Evolutionary conservation across 176 grass and related monocot species (phyloP).

Genomic region (Hordeum marinum): DNA sequence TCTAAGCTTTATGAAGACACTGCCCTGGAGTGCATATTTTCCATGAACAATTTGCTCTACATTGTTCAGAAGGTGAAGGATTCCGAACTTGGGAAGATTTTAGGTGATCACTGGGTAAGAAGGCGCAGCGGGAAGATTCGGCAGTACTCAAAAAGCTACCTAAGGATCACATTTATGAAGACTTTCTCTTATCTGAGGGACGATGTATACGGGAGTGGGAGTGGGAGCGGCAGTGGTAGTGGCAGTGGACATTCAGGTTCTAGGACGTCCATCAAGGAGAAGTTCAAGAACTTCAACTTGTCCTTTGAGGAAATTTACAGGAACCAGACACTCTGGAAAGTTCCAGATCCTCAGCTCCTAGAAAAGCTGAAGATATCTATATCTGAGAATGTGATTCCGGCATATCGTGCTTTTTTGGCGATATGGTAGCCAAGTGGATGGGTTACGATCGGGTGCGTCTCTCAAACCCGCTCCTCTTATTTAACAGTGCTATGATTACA

Average conservation of each 20-base stretch:
- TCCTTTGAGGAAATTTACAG: constrained; percentile 90
- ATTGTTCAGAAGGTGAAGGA: constrained; percentile 86
- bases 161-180: constrained; percentile 80
- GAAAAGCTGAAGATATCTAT: constrained; percentile 95
- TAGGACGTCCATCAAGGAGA: constrained; percentile 75
- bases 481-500: not conserved
- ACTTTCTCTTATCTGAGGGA: constrained; percentile 79
- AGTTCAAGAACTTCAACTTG: constrained; percentile 90
- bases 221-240: constrained; percentile 31
- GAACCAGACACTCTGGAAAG: constrained; percentile 85
- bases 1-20: constrained; percentile 92
- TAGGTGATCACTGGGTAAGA: constrained; percentile 83
- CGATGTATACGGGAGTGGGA: constrained; percentile 52
- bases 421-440: constrained; percentile 71
- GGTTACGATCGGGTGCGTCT: not conserved
- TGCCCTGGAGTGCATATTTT: constrained; percentile 77
- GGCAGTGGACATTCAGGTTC: constrained; percentile 71
- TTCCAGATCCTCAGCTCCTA: constrained; percentile 78
- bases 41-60: constrained; percentile 96
- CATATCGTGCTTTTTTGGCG: constrained; percentile 90
- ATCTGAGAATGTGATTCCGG: constrained; percentile 84
- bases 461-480: not conserved
- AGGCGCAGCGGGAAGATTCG: constrained; percentile 69
- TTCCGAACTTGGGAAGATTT: constrained; percentile 86
- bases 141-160: constrained; percentile 77